Evolutionary conservation across 441 rosid genomes (phyloP).

Genomic region (Corymbia calophylla): DNA sequence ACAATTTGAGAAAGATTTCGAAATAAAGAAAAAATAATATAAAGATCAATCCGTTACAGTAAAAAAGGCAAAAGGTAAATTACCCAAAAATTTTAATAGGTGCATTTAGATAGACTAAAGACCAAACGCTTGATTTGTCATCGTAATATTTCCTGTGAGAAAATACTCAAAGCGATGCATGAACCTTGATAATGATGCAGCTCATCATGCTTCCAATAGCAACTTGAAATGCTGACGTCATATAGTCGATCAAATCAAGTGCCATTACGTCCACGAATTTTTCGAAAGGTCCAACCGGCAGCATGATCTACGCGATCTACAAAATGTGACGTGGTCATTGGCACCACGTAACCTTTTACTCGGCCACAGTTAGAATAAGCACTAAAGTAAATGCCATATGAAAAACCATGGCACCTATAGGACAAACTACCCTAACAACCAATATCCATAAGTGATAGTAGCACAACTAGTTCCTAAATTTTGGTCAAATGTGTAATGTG

Average conservation of each 20-base stretch:
- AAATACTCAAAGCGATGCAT: not conserved
- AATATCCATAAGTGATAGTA: not conserved
- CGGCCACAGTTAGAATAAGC: not conserved
- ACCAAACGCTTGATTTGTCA: not conserved
- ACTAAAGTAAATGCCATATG: not conserved
- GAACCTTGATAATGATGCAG: not conserved
- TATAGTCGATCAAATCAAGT: not conserved
- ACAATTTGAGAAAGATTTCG: not conserved
- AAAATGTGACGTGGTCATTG: not conserved
- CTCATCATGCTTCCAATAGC: not conserved
- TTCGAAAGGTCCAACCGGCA: not conserved
- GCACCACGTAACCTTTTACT: not conserved
- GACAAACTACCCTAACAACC: not conserved
- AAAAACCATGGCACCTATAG: not conserved
- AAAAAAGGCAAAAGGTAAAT: not conserved
- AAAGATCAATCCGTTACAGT: not conserved
- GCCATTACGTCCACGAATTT: not conserved
- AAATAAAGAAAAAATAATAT: not conserved
- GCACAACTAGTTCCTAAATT: not conserved
- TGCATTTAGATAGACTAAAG: not conserved
- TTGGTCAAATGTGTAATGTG: rapidly evolving
- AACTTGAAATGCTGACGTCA: not conserved
- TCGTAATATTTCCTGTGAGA: not conserved
- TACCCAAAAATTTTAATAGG: not conserved
- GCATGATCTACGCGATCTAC: not conserved